Percentiles rank a stretch among this genome's conserved stretches.
phyloP scores from a whole-genome alignment of 179 eudicot genomes.

The Patellifolia procumbens region DNA sequence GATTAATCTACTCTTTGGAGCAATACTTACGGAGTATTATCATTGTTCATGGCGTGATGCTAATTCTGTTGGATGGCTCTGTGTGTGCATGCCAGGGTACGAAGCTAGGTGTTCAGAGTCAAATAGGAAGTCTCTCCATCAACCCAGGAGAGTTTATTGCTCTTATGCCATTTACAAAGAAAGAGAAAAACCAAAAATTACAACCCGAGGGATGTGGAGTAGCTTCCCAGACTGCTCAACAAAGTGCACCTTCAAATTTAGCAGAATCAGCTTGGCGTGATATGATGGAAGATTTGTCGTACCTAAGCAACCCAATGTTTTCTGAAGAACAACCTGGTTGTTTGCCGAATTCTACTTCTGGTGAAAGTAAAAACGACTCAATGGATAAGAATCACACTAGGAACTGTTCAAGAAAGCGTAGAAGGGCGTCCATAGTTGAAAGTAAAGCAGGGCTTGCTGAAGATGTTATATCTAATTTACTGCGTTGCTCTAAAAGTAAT shows the following conservation, averaged over 20 bases:
- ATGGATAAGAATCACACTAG: neutral
- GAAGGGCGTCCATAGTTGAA: slow-evolving; percentile 31
- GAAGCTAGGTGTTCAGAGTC: slow-evolving; percentile 60
- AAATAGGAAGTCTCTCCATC: slow-evolving; percentile 49
- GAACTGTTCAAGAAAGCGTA: slow-evolving; percentile 35
- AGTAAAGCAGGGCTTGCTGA: slow-evolving; percentile 36
- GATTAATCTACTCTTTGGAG: neutral
- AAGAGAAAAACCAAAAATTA: slow-evolving; percentile 36
- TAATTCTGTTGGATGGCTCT: slow-evolving; percentile 11
- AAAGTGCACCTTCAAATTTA: slow-evolving; percentile 34
- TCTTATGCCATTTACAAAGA: slow-evolving; percentile 73
- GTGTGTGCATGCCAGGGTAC: slow-evolving; percentile 50
- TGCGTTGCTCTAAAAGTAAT: slow-evolving; percentile 36
- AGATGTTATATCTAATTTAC: slow-evolving; percentile 38
- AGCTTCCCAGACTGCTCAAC: slow-evolving; percentile 21
- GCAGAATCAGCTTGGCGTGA: slow-evolving; percentile 68
- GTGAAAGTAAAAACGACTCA: slow-evolving; percentile 14
- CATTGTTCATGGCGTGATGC: neutral
- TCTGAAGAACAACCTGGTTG: slow-evolving; percentile 29
- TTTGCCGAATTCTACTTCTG: slow-evolving; percentile 18
- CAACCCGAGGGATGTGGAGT: slow-evolving; percentile 34
- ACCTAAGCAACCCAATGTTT: slow-evolving; percentile 31
- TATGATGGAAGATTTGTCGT: slow-evolving; percentile 70
- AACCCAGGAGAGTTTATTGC: slow-evolving; percentile 64
- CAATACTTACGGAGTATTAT: neutral